Evolutionary conservation across 164 flowering plant species (phyloP).

Genomic region (Cinnamomum chago): DNA sequence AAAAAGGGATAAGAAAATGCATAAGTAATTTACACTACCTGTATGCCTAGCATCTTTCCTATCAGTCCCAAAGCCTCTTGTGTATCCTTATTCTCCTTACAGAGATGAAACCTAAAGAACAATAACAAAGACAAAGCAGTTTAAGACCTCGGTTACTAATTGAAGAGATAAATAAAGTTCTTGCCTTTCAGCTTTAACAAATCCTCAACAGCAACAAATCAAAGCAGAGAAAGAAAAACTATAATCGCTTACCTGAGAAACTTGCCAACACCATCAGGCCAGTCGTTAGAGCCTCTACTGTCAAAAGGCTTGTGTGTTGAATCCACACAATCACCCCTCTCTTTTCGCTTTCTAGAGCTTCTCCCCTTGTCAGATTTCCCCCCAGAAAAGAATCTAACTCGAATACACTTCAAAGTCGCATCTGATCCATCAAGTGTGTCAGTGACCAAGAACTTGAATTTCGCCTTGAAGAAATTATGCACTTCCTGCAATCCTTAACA

Average conservation of each 20-base stretch:
- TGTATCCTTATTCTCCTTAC: slow-evolving; percentile 96
- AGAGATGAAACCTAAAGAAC: slow-evolving; percentile 79
- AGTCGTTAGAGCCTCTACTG: slow-evolving; percentile 78
- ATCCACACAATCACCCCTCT: slow-evolving; percentile 35
- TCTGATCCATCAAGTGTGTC: slow-evolving; percentile 91
- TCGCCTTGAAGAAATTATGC: slow-evolving; percentile 81
- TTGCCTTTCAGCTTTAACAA: background rate
- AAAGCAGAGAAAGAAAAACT: background rate
- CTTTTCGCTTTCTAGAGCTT: slow-evolving; percentile 70
- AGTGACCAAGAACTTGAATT: slow-evolving; percentile 80
- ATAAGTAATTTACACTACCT: slow-evolving; percentile 36
- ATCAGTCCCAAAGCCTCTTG: slow-evolving; percentile 87
- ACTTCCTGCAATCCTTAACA: slow-evolving; percentile 49
- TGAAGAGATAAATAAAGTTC: background rate
- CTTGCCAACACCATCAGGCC: slow-evolving; percentile 77
- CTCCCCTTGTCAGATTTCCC: slow-evolving; percentile 31
- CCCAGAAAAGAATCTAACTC: slow-evolving; percentile 60
- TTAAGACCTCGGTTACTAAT: background rate
- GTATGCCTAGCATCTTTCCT: slow-evolving; percentile 96
- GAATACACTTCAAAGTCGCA: slow-evolving; percentile 67
- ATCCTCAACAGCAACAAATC: background rate
- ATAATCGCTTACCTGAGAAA: slow-evolving; percentile 61
- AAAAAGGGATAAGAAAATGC: background rate
- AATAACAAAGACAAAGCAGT: background rate
- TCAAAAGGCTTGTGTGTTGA: slow-evolving; percentile 54